Evolutionary conservation across 2,329 filamentous ascomycete genomes (phyloP), one percentile per base, ranked within the genome.

Genomic region (Ceratocystis alfenasii): DNA sequence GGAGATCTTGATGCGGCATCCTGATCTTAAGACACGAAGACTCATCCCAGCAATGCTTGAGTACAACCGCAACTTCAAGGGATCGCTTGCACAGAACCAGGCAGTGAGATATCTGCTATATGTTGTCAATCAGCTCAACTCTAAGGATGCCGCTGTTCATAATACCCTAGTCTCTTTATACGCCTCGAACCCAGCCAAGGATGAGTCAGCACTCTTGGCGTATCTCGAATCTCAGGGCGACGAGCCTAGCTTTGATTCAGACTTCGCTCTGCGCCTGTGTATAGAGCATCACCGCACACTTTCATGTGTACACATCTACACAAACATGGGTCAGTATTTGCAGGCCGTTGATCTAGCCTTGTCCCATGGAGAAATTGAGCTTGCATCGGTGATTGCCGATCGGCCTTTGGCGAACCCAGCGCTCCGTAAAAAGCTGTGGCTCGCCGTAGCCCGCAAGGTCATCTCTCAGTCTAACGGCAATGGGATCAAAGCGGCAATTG

Each of bases 81-180:
- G 87, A 0, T 76, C 88, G 0, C 77, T 93, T 33, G 74, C 77
- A 5, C 85, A 90, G 73, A 97, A 97, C 71, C 94, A 99, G 78
- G 94, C 94, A 0, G 82, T 97, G 48, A 85, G 94, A 53, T 99
- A 99, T 73, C 85, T 99, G 22, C 89, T 92, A 70, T 96, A 93
- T 74, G 90, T 91, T 67, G 92, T 99, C 72, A 92, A 95, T 77
- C 84, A 93, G 77, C 81, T 92, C 72, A 81, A 88, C 74, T 87
- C 91, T 64, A 82, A 87, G 67, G 83, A 93, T 71, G 86, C 94
- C 2, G 93, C 94, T 1, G 87, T 99, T 10, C 94, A 99, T 78
- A 99, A 99, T 74, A 97, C 94, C 0, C 83, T 99, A 5, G 90
- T 99, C 62, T 96, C 93, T 7, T 93, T 99, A 63, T 95, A 96